These are phyloP conservation scores for Aspergillus leporis DNA, from an alignment of 495 filamentous ascomycete species.

Conservation along the genomic window DNA sequence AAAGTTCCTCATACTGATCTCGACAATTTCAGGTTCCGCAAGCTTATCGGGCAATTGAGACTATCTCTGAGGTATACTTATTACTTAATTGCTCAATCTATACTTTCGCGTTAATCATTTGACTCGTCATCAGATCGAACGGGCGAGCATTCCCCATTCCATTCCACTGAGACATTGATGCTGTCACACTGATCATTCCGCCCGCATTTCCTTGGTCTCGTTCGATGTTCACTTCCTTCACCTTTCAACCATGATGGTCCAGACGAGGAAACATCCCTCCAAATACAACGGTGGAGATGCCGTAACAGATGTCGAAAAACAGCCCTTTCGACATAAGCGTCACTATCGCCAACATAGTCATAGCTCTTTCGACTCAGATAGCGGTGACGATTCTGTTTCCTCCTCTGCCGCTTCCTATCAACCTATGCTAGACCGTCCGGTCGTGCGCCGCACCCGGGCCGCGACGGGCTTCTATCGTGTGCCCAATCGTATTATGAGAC, in stretches of 20 bases:
- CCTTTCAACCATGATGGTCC: constrained; percentile 36
- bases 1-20: neutral
- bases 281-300: constrained; percentile 28
- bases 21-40: neutral
- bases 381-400: constrained; percentile 26
- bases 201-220: neutral
- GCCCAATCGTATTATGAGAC: constrained; percentile 64
- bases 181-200: constrained; percentile 12
- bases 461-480: constrained; percentile 56
- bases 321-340: constrained; percentile 25
- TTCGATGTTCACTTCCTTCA: constrained; percentile 3
- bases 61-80: neutral
- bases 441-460: constrained; percentile 38
- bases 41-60: neutral
- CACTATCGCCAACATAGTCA: constrained; percentile 25
- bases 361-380: constrained; percentile 32
- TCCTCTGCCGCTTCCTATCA: constrained; percentile 49
- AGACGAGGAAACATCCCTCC: constrained; percentile 37
- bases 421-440: constrained; percentile 52
- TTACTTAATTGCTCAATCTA: neutral
- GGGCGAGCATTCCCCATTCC: neutral
- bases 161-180: constrained; percentile 4
- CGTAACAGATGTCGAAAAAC: constrained; percentile 40
- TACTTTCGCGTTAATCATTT: neutral
- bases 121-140: neutral